Conservation (phyloP, 805 yeast genomes). For the Hemisphaericaspora nanyangensis region DNA sequence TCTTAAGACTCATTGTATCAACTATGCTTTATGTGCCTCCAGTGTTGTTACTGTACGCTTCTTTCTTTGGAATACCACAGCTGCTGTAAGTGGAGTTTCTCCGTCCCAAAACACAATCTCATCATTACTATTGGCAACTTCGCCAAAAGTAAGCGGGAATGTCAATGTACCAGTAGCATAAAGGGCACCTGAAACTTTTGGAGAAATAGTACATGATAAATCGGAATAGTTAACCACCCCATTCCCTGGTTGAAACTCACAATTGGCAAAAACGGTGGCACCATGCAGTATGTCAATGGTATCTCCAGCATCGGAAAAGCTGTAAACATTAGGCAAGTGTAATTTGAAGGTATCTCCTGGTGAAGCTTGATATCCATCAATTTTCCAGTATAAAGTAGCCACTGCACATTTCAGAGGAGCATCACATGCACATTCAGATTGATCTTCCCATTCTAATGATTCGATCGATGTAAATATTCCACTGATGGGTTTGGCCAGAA, state of each 20-base stretch:
- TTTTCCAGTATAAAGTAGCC: conserved; percentile 19
- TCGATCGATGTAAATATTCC: conserved; percentile 16
- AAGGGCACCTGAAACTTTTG: conserved; percentile 4
- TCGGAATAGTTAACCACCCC: conserved; percentile 12
- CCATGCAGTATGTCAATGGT: conserved; percentile 13
- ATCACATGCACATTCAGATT: too few relatives aligned
- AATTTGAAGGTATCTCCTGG: conserved; percentile 26
- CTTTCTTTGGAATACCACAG: too few relatives aligned
- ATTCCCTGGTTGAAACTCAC: conserved; percentile 18
- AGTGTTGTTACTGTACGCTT: too few relatives aligned
- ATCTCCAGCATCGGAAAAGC: conserved; percentile 14
- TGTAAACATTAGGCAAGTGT: conserved; percentile 23
- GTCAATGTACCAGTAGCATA: conserved; percentile 10
- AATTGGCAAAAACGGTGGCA: conserved; percentile 12
- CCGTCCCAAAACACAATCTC: too few relatives aligned
- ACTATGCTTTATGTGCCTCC: too few relatives aligned
- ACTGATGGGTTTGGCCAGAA: too few relatives aligned
- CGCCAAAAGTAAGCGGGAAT: conserved; percentile 16
- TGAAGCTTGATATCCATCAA: conserved; percentile 10
- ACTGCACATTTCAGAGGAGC: conserved; percentile 2
- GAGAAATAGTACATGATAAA: conserved; percentile 5
- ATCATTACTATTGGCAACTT: too few relatives aligned
- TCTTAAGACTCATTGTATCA: too few relatives aligned
- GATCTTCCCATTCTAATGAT: conserved; percentile 9
- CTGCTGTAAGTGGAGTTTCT: too few relatives aligned